These are phyloP conservation scores for Ploettnerulaceae sp. DNA, from an alignment of 2,329 filamentous ascomycete genomes.

Conservation along the genomic window DNA sequence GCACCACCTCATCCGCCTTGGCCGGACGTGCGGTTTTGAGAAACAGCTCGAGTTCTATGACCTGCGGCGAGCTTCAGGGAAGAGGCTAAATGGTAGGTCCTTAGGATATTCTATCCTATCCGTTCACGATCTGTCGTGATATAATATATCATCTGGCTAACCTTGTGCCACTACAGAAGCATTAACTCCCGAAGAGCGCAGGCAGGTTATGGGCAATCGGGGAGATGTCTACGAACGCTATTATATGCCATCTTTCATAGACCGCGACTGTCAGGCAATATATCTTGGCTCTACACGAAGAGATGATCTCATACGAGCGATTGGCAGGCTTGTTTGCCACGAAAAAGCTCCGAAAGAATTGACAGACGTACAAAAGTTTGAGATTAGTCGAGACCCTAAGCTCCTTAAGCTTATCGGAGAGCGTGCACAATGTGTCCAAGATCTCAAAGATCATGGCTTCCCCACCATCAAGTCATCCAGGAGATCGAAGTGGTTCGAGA, in stretches of 20 bases:
- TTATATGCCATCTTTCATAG: conserved; percentile 23
- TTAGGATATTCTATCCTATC: too few species aligned
- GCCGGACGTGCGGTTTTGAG: background rate
- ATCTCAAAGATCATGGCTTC: too few species aligned
- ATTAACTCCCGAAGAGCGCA: conserved; percentile 22
- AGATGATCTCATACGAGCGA: too few species aligned
- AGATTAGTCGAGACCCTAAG: too few species aligned
- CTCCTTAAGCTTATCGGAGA: too few species aligned
- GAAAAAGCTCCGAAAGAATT: too few species aligned
- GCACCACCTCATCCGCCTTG: background rate
- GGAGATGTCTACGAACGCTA: conserved; percentile 20
- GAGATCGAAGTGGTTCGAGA: background rate
- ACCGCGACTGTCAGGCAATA: conserved; percentile 22
- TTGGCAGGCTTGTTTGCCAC: too few species aligned
- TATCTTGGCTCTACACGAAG: conserved; percentile 17
- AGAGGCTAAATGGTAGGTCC: too few species aligned
- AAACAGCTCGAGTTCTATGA: background rate
- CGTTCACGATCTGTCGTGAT: too few species aligned
- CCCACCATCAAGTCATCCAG: conserved; percentile 21
- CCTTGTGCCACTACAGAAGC: conserved; percentile 20
- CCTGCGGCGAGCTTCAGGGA: background rate
- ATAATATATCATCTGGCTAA: too few species aligned
- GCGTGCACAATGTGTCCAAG: too few species aligned
- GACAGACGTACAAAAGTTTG: too few species aligned
- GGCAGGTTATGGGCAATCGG: conserved; percentile 21